A percentile compares a stretch with the other conserved stretches of the same genome.
These are phyloP conservation scores for Trichoderma endophyticum DNA, from an alignment of 2,329 filamentous ascomycete genomes.

Conservation along the genomic window DNA sequence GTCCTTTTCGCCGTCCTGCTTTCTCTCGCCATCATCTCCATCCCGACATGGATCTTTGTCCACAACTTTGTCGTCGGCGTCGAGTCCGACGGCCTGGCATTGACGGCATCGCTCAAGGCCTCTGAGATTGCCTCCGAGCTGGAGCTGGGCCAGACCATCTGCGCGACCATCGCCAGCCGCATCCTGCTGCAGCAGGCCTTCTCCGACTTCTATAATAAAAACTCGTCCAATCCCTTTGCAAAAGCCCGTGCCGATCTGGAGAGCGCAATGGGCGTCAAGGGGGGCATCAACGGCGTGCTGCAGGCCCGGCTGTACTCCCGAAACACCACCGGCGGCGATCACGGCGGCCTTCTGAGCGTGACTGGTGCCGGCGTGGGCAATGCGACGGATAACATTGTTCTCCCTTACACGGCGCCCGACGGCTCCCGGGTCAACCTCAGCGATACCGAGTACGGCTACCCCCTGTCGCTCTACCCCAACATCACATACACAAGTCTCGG, in stretches of 20 bases:
- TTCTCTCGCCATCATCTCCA: constrained; percentile 72
- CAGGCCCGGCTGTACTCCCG: constrained; percentile 73
- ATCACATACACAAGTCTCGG: constrained; percentile 60
- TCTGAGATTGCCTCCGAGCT: constrained; percentile 77
- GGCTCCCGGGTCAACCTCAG: constrained; percentile 60
- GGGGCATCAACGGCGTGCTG: constrained; percentile 56
- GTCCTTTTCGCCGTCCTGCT: constrained; percentile 73
- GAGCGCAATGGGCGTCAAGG: constrained; percentile 61
- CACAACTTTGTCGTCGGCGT: constrained; percentile 52
- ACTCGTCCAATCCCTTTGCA: constrained; percentile 55
- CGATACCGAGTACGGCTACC: constrained; percentile 63
- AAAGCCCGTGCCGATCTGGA: constrained; percentile 61
- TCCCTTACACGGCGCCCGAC: constrained; percentile 60
- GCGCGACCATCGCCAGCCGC: constrained; percentile 67
- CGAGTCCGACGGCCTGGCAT: constrained; percentile 60
- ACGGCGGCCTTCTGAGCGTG: constrained; percentile 59
- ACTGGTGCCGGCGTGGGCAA: constrained; percentile 47
- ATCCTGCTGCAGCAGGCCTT: constrained; percentile 57
- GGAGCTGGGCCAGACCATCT: constrained; percentile 72
- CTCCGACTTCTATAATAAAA: constrained; percentile 54
- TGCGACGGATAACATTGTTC: constrained; percentile 44
- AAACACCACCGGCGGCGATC: constrained; percentile 48
- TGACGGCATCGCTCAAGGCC: constrained; percentile 84
- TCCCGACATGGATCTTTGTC: constrained; percentile 67
- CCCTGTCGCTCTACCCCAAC: constrained; percentile 71